phyloP scores from a whole-genome alignment of 805 yeast species.

The Barnettozyma salicaria region DNA sequence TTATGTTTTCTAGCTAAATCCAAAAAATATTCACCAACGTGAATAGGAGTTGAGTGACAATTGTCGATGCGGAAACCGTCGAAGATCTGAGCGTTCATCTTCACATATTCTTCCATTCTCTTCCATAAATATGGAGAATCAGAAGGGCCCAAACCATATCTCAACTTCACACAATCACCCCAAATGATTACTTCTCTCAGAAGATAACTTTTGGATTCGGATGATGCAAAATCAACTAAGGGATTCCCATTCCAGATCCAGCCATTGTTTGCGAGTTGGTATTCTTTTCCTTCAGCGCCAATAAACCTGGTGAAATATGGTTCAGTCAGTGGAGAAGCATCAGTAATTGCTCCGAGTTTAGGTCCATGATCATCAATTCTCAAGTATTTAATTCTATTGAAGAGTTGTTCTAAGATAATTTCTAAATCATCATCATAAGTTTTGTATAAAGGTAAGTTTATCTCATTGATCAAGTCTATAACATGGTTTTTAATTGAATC shows the following conservation, averaged over 20 bases:
- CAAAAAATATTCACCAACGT: slow-evolving; percentile 83
- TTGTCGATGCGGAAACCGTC: slow-evolving; percentile 91
- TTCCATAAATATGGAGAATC: slow-evolving; percentile 91
- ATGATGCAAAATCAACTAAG: slow-evolving; percentile 85
- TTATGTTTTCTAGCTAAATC: slow-evolving; percentile 83
- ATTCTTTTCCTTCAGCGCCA: slow-evolving; percentile 45
- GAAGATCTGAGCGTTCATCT: slow-evolving; percentile 64
- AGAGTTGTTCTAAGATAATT: slow-evolving; percentile 61
- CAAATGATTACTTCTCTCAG: slow-evolving; percentile 92
- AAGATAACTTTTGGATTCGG: slow-evolving; percentile 69
- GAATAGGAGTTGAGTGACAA: slow-evolving; percentile 93
- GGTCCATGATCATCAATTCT: slow-evolving; percentile 84
- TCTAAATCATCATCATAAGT: slow-evolving; percentile 69
- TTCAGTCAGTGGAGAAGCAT: slow-evolving; percentile 63
- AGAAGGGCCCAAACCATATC: slow-evolving; percentile 71
- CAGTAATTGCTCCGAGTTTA: slow-evolving; percentile 58
- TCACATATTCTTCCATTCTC: slow-evolving; percentile 74
- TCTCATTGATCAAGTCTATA: slow-evolving; percentile 58
- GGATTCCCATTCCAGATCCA: slow-evolving; percentile 99
- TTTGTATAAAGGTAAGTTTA: slow-evolving; percentile 66
- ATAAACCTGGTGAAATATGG: slow-evolving; percentile 78
- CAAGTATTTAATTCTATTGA: slow-evolving; percentile 68
- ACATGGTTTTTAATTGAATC: slow-evolving; percentile 37
- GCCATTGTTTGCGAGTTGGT: slow-evolving; percentile 88
- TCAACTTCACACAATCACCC: slow-evolving; percentile 94